Base-by-base conservation (phyloP, 345 rosid genomes). In the Viola odorata region DNA sequence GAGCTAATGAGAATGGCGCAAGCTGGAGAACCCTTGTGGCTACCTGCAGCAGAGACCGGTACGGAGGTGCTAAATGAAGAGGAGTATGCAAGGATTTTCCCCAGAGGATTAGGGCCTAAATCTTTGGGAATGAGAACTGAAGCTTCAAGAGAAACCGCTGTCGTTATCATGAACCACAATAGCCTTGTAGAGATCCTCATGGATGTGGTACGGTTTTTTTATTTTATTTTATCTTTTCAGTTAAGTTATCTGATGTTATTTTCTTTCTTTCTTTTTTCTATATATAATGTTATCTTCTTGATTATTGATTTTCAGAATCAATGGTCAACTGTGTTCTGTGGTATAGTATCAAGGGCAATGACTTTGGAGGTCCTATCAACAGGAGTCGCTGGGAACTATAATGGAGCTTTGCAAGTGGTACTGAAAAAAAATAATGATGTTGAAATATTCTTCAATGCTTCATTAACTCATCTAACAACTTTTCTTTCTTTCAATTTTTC, bases 351-450 rank as follows among this genome's bases (percentile, higher is more conserved):
- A 41, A 79, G 94, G 75, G 94, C 96, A 48, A 73, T 89, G 85
- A 92, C 98, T n/a, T 58, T 92, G 3, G 96, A 89, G 59, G 89
- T 92, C 61, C 82, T 92, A 10, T 92, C 96, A 50, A 89, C 96
- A 5, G 98, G 98, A 39, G 94, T 92, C 16, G 98, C 96, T 56
- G 98, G 98, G 68, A 92, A 89, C 84, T 89, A 81, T 71, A 89
- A 92, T 64, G 98, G 98, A 37, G 98, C 98, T 55, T 66, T 92
- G 42, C 98, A 92, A 92, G 96, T 92, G 96, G 98, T 92, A 87
- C 23, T 47, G 3, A 41, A 38, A 8, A 37, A 15, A 38, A 10
- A 16, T 4, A 55, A 8, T 23, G 3, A 47, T 47, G 13, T n/a
- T 23, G 32, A 23, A 23, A 23, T 23, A 23, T 2, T 23, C 32